A percentile compares a stretch with the other conserved stretches of the same genome.
Evolutionary conservation across 169 alveolate species (phyloP).

Genomic region (Cyclospora cayetanensis): DNA sequence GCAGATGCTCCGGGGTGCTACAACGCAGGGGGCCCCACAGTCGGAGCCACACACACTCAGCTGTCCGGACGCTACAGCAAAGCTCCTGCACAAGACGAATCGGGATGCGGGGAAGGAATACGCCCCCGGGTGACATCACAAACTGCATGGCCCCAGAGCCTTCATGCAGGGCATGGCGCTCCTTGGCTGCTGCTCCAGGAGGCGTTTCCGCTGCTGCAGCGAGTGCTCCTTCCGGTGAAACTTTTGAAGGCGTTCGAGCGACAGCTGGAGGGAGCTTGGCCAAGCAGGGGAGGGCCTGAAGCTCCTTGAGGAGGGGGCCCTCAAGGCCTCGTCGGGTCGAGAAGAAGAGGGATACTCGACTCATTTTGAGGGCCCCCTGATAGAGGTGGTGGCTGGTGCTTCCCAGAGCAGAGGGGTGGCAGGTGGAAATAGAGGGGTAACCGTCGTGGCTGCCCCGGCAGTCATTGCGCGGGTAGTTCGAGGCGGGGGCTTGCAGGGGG

Average conservation of each 20-base stretch:
- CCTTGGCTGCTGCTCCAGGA: neutral
- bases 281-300: neutral
- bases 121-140: neutral
- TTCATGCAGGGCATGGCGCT: neutral
- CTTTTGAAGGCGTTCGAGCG: no score
- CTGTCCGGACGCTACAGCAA: neutral
- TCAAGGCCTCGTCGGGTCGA: neutral
- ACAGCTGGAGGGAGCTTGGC: no score
- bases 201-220: neutral
- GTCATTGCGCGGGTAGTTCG: no score
- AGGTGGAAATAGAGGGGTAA: no score
- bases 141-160: neutral
- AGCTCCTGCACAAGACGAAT: neutral
- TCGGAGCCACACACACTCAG: constrained; percentile 11
- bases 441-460: no score
- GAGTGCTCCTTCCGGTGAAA: neutral
- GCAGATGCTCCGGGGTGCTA: neutral
- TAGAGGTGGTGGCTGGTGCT: no score
- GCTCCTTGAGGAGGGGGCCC: neutral
- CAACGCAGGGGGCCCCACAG: constrained; percentile 15
- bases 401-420: no score
- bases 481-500: no score
- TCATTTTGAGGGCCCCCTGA: neutral
- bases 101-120: neutral
- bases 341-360: neutral